Conservation (phyloP, 2,329 filamentous ascomycete genomes). For the Pleoardoris graminearum region DNA sequence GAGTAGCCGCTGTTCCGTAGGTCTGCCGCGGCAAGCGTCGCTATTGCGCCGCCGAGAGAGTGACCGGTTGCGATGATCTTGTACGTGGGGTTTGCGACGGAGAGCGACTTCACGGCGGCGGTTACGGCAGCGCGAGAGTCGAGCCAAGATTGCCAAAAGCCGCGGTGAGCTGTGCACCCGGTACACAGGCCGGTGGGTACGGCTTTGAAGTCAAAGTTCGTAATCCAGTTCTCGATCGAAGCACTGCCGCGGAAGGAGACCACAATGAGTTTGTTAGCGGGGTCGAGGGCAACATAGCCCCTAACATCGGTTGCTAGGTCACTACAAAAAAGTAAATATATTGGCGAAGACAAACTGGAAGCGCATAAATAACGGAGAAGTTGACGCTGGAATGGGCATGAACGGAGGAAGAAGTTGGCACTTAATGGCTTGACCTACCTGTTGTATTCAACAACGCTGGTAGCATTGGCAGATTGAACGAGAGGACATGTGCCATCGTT, state of each 20-base stretch:
- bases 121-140: conserved; percentile 55
- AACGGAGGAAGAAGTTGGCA: too few relatives aligned
- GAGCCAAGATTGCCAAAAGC: conserved; percentile 63
- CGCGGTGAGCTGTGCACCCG: conserved; percentile 60
- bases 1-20: conserved; percentile 33
- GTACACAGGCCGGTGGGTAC: conserved; percentile 47
- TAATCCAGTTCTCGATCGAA: conserved; percentile 64
- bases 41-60: conserved; percentile 69
- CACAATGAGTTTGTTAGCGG: conserved; percentile 57
- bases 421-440: too few relatives aligned
- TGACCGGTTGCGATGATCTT: conserved; percentile 65
- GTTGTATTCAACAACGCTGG: conserved; percentile 50
- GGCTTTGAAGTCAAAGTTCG: conserved; percentile 55
- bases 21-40: conserved; percentile 62
- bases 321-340: conserved; percentile 4
- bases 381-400: too few relatives aligned
- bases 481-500: conserved; percentile 53
- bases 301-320: conserved; percentile 43
- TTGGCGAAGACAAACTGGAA: background rate
- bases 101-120: conserved; percentile 51
- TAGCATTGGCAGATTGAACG: conserved; percentile 51
- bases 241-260: conserved; percentile 62
- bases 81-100: conserved; percentile 56
- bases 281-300: conserved; percentile 52
- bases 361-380: too few relatives aligned